phyloP scores from a whole-genome alignment of 345 rosid species.

The Lenwebbia sp. region DNA sequence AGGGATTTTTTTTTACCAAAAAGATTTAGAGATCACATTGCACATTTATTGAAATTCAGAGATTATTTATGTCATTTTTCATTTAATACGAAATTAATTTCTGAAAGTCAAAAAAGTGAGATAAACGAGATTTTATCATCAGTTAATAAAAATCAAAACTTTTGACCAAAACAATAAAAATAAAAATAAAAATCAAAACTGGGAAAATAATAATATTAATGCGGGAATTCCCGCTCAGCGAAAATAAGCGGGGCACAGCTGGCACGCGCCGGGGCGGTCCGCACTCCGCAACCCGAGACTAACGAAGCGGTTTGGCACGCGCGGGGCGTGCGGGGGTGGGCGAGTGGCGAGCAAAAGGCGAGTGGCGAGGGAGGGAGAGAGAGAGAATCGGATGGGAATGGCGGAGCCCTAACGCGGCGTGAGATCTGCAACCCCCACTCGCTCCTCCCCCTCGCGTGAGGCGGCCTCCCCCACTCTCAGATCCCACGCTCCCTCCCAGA shows the following conservation, averaged over 20 bases:
- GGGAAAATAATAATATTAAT: too few species aligned
- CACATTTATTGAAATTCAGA: too few species aligned
- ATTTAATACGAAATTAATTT: too few species aligned
- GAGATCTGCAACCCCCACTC: conserved; percentile 1
- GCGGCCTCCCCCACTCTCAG: neutral
- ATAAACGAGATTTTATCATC: too few species aligned
- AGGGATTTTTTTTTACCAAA: too few species aligned
- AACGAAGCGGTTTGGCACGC: conserved; percentile 2
- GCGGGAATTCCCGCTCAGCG: neutral
- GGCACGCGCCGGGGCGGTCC: neutral
- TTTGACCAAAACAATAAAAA: too few species aligned
- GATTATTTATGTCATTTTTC: too few species aligned
- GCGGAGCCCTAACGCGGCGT: neutral
- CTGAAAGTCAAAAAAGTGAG: too few species aligned
- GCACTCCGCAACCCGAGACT: too few species aligned
- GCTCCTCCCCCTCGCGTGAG: conserved; percentile 8
- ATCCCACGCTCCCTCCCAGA: conserved; percentile 6
- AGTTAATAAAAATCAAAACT: too few species aligned
- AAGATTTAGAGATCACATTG: too few species aligned
- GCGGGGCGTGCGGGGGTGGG: conserved; percentile 5
- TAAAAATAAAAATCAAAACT: too few species aligned
- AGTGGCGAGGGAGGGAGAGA: neutral
- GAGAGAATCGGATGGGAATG: neutral
- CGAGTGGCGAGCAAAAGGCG: neutral
- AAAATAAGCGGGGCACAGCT: neutral